phyloP scores from a whole-genome alignment of 352 stramenopile genomes.

The Pythium biforme region DNA sequence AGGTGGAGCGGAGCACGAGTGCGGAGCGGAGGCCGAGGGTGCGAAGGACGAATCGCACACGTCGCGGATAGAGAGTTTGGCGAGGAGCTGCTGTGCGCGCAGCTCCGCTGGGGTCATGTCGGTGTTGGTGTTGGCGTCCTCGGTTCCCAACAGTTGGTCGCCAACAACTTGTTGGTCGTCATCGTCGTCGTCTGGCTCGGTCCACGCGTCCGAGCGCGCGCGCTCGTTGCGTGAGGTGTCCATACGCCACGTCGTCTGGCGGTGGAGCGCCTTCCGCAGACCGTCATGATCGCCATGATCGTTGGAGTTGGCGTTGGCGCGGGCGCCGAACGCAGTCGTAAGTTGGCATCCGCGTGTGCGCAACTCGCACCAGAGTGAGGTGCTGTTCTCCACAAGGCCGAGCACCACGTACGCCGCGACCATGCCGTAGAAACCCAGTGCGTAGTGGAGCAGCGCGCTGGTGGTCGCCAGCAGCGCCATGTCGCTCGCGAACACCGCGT shows the following conservation, averaged over 20 bases:
- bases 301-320: not conserved
- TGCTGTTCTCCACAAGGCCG: conserved; percentile 14
- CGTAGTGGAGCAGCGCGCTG: conserved; percentile 66
- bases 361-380: not conserved
- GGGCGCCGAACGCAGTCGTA: not conserved
- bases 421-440: conserved; percentile 55
- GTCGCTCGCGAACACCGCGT: conserved; percentile 46
- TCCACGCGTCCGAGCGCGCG: conserved; percentile 10
- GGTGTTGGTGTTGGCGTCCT: not conserved
- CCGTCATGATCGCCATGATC: not conserved
- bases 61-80: conserved; percentile 21
- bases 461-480: conserved; percentile 53
- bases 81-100: conserved; percentile 12
- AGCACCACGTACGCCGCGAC: conserved; percentile 37
- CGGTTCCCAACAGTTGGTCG: conserved; percentile 10
- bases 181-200: conserved; percentile 7
- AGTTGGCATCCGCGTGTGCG: not conserved
- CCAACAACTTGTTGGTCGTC: not conserved
- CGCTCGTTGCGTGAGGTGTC: conserved; percentile 4
- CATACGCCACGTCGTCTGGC: conserved; percentile 19
- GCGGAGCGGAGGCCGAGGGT: no score
- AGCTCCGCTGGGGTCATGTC: not conserved
- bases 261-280: conserved; percentile 9
- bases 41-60: conserved; percentile 6
- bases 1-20: not conserved